Conservation (phyloP, 2,329 filamentous ascomycete genomes). For the Ceratocystis harringtonii region DNA sequence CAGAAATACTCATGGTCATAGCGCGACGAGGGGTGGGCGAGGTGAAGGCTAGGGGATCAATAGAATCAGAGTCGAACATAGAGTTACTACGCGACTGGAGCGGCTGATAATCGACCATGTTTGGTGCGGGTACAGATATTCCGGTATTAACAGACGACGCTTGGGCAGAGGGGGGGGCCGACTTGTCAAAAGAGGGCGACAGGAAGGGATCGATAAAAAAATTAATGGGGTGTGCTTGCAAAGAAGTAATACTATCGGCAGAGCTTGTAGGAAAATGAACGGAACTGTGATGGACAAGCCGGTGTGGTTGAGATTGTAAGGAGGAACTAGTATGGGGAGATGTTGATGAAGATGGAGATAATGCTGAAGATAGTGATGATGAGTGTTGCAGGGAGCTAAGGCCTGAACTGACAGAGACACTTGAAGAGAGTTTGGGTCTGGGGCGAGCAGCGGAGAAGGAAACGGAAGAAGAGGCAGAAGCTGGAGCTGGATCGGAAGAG, state of each 20-base stretch:
- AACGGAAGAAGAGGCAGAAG: too few species aligned
- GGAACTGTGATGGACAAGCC: background rate
- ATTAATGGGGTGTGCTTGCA: background rate
- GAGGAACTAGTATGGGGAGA: background rate
- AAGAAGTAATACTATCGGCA: background rate
- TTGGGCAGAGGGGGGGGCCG: background rate
- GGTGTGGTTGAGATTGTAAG: background rate
- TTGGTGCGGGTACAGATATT: background rate
- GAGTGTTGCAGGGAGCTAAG: background rate
- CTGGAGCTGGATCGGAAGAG: background rate
- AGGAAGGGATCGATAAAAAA: background rate
- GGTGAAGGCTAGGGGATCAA: background rate
- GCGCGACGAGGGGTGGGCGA: background rate
- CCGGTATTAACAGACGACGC: background rate
- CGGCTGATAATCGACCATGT: background rate
- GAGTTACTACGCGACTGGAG: background rate
- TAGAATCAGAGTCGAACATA: background rate
- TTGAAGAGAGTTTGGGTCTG: background rate
- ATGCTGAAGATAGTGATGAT: background rate
- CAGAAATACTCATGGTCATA: background rate
- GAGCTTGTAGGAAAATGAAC: background rate
- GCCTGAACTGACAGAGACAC: background rate
- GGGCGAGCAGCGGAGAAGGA: background rate
- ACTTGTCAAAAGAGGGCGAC: background rate
- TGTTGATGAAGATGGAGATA: background rate